Conservation (phyloP, 306 rosid species). For the Mimosa bimucronata region DNA sequence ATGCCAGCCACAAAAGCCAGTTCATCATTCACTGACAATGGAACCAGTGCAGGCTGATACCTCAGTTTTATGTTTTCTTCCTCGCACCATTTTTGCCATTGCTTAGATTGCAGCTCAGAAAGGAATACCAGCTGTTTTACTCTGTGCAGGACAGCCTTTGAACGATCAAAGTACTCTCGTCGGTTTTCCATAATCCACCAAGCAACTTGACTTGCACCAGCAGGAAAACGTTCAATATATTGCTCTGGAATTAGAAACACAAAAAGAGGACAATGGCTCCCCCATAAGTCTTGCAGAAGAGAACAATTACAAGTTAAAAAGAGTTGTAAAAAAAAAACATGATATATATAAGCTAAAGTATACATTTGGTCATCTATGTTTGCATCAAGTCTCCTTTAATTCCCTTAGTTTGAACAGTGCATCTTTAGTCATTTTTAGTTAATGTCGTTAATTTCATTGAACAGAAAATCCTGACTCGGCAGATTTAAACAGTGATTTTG, state of each 20-base stretch:
- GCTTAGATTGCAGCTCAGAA: slow-evolving; percentile 78
- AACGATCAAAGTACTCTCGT: slow-evolving; percentile 80
- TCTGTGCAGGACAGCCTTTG: slow-evolving; percentile 66
- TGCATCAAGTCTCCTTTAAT: no score
- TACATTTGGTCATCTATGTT: no score
- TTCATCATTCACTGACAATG: slow-evolving; percentile 84
- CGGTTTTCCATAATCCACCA: slow-evolving; percentile 99
- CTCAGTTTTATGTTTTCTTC: slow-evolving; percentile 72
- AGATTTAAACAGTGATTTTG: no score
- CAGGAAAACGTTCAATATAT: slow-evolving; percentile 74
- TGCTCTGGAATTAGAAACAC: slow-evolving; percentile 66
- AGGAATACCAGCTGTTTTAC: slow-evolving; percentile 73
- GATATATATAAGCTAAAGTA: no score
- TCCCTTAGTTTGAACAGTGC: no score
- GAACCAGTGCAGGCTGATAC: slow-evolving; percentile 67
- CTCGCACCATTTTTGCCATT: slow-evolving; percentile 82
- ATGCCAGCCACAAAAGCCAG: slow-evolving; percentile 84
- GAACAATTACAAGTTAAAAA: no score
- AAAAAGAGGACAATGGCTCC: slow-evolving; percentile 17
- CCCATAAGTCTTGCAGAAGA: no score
- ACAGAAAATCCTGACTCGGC: no score
- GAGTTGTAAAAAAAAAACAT: slow-evolving; percentile 11
- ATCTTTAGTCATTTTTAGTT: no score
- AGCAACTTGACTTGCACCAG: slow-evolving; percentile 81
- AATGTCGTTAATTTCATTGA: no score